Evolutionary conservation across 306 rosid species (phyloP), one percentile per base, ranked within the genome.

Genomic region (Quillaja saponaria): DNA sequence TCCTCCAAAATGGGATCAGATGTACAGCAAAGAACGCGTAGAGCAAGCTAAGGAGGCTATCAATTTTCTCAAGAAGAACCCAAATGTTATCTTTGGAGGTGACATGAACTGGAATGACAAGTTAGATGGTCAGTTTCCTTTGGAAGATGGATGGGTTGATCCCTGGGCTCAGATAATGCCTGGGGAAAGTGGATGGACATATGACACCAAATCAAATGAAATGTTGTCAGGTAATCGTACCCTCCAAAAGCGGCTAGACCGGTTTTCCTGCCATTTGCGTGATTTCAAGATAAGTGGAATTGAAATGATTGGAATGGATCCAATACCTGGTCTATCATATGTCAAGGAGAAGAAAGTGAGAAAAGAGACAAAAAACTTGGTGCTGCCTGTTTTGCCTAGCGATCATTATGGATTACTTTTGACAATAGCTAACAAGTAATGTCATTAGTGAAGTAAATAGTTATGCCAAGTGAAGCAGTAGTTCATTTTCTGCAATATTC

Each of bases 41-140:
- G 81, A 67, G 50, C 98, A 88, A 71, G 98, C 94, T 8, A 77
- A 63, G 34, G 95, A 81, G 76, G 90, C 95, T 16, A 3, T 88
- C 35, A 69, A 72, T 71, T 21, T 81, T 57, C 88, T 92, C 59
- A 71, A 81, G 64, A 76, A 75, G 65, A 55, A 74, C 51, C 87
- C 79, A 10, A 92, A 92, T 19, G 95, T 84, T 76, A 51, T 92
- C 47, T 92, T 86, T 56, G 87, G 84, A 8, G 98, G 98, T 48
- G 98, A 92, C 81, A 92, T 92, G 98, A 92, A 92, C 71, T 92
- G 98, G 98, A 79, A 84, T 33, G 96, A 92, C 64, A 86, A 92
- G 81, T 58, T 59, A 72, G 98, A 92, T 42, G 96, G 96, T 65
- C 72, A 34, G 15, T 83, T 82, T 81, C 98, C 98, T 49, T 67